Base-by-base conservation (phyloP, 257 asterid species). In the Gentiana macrophylla region DNA sequence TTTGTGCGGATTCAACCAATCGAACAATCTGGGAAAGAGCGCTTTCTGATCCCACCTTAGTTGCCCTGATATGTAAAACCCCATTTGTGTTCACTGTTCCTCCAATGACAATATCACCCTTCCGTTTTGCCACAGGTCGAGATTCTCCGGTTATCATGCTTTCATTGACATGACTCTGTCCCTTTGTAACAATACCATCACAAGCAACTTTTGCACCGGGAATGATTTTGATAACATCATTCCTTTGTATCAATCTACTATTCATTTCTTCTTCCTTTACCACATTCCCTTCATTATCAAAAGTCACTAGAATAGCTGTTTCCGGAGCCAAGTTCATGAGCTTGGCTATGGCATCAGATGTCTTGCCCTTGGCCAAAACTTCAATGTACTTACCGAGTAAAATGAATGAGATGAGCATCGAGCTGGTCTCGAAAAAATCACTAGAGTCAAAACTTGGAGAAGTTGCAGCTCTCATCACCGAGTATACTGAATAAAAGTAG, bases 171-270 rank as follows among this genome's bases (percentile, higher is more conserved):
- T 75, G 70, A 34, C 80, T 70, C 59, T 75, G 74, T 38, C 80
- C 80, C 94, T 86, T 68, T 2, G 82, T 45, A 24, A 78, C 91
- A 60, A 77, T 60, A 8, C 91, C 91, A 74, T 85, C 94, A 56
- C 91, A 82, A 15, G 94, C 82, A 47, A 85, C 74, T 75, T 85
- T 85, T 52, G 74, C 86, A 35, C 94, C 94, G 4, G 94, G 94
- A 48, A 80, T 66, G 36, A 85, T 77, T 68, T 76, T 85, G 52
- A 85, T 46, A 44, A 72, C 66, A 38, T 85, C 94, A 36, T 75
- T 78, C 75, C 72, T 85, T 54, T 85, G 88, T 76, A 82, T 70
- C 57, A 85, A 48, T 12, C 72, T 80, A 57, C 91, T 72, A 59
- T 85, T 88, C 38, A 79, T 78, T 72, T 82, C 91, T 63, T 79